Conservation (phyloP, 176 grass and related monocot genomes). For the Triticum dicoccoides region DNA sequence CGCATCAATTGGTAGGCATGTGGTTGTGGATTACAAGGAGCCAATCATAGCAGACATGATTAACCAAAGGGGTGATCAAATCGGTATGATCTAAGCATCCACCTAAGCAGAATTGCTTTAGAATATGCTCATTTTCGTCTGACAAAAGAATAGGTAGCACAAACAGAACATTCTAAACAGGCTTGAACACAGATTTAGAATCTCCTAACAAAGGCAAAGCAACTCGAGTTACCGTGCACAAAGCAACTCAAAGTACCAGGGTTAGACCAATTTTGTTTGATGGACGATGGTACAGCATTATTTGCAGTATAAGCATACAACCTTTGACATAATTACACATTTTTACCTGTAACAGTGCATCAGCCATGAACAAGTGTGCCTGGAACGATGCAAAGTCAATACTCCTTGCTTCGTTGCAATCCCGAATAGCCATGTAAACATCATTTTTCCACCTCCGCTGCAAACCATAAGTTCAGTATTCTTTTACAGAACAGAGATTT, state of each 20-base stretch:
- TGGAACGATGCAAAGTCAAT: slow-evolving; percentile 69
- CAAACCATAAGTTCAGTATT: slow-evolving; percentile 38
- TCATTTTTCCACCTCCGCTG: slow-evolving; percentile 99
- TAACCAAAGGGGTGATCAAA: neutral
- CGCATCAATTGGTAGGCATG: neutral
- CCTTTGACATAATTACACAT: slow-evolving; percentile 3
- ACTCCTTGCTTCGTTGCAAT: slow-evolving; percentile 65
- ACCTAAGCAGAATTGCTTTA: neutral
- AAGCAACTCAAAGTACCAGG: neutral
- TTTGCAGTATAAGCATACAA: neutral
- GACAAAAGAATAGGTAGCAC: slow-evolving; percentile 1
- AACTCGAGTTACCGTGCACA: neutral
- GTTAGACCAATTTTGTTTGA: neutral
- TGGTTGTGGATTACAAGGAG: neutral
- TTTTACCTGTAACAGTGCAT: slow-evolving; percentile 80
- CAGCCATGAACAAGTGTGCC: slow-evolving; percentile 70
- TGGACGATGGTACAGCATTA: neutral
- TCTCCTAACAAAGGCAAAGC: neutral
- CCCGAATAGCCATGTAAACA: slow-evolving; percentile 89
- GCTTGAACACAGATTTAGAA: neutral
- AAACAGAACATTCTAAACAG: neutral
- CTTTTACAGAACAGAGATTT: slow-evolving; percentile 6
- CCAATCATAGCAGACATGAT: neutral
- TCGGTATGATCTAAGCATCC: neutral
- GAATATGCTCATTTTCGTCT: neutral